phyloP scores from a whole-genome alignment of 371 early-diverging fungal species.

The Dichotomocladium elegans region DNA sequence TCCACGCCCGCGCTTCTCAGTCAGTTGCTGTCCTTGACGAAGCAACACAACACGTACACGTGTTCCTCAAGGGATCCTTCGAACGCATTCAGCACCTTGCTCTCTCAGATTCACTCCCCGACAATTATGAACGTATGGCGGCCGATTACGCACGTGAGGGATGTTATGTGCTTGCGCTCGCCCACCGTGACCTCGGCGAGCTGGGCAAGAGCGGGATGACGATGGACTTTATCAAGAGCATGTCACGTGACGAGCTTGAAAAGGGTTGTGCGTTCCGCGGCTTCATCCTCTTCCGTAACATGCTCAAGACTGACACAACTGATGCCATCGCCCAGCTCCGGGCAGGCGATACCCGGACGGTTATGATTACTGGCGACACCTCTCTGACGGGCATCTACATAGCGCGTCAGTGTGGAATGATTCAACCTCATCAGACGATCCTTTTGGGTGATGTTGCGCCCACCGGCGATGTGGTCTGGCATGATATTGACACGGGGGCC shows the following conservation, averaged over 20 bases:
- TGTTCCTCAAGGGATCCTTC: constrained; percentile 78
- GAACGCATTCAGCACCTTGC: constrained; percentile 59
- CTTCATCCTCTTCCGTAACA: constrained; percentile 80
- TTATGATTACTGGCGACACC: constrained; percentile 95
- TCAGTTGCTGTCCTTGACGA: constrained; percentile 60
- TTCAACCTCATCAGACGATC: constrained; percentile 29
- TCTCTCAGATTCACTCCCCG: constrained; percentile 51
- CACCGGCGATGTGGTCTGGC: constrained; percentile 46
- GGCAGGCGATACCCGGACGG: constrained; percentile 68
- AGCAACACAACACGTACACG: constrained; percentile 45
- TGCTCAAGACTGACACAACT: constrained; percentile 71
- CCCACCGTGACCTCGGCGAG: constrained; percentile 37
- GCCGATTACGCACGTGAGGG: constrained; percentile 62
- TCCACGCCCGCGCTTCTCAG: constrained; percentile 77
- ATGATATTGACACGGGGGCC: constrained; percentile 17
- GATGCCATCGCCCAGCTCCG: constrained; percentile 68
- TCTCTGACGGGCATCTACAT: constrained; percentile 73
- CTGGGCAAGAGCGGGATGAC: constrained; percentile 34
- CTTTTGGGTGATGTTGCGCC: constrained; percentile 68
- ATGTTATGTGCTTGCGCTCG: constrained; percentile 75
- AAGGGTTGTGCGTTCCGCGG: constrained; percentile 53
- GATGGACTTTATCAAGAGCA: constrained; percentile 17
- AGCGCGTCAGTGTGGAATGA: constrained; percentile 44
- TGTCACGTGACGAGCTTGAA: constrained; percentile 64
- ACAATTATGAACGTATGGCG: constrained; percentile 47